These are phyloP conservation scores for Ophidiomyces ophidiicola DNA, from an alignment of 2,329 filamentous ascomycete species.

Conservation along the genomic window DNA sequence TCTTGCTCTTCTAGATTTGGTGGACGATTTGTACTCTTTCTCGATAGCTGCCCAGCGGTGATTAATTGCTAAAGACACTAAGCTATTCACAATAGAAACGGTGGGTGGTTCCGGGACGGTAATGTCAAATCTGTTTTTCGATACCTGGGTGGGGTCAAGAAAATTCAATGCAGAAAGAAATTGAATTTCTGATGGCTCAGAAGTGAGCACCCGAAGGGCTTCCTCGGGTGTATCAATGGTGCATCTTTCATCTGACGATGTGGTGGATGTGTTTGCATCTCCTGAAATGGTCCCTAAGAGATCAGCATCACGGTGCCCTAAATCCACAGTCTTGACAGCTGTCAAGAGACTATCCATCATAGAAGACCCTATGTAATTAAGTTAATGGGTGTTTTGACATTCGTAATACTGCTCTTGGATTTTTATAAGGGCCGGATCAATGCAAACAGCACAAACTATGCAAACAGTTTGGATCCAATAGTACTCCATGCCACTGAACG, in stretches of 20 bases:
- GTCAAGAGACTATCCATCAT: constrained; percentile 31
- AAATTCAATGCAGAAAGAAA: constrained; percentile 24
- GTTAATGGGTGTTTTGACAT: too few relatives aligned
- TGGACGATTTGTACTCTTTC: constrained; percentile 27
- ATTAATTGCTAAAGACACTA: constrained; percentile 63
- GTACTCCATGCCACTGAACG: too few relatives aligned
- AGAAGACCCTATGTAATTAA: too few relatives aligned
- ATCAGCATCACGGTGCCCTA: background rate
- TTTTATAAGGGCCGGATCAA: too few relatives aligned
- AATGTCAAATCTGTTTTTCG: constrained; percentile 41
- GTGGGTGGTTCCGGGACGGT: constrained; percentile 52
- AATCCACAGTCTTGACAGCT: constrained; percentile 28
- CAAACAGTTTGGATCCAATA: too few relatives aligned
- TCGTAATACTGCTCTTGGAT: too few relatives aligned
- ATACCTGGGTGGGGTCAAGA: constrained; percentile 26
- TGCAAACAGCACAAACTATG: too few relatives aligned
- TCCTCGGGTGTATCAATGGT: constrained; percentile 17
- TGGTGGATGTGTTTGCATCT: too few relatives aligned
- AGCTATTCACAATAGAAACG: constrained; percentile 60
- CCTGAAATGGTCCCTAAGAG: background rate
- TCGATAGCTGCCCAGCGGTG: constrained; percentile 65
- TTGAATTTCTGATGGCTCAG: constrained; percentile 27
- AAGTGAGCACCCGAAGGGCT: constrained; percentile 30
- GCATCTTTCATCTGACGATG: constrained; percentile 13
- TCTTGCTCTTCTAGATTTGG: constrained; percentile 12